Conservation (phyloP, 148 eudicot species). For the Persicaria tinctoria region DNA sequence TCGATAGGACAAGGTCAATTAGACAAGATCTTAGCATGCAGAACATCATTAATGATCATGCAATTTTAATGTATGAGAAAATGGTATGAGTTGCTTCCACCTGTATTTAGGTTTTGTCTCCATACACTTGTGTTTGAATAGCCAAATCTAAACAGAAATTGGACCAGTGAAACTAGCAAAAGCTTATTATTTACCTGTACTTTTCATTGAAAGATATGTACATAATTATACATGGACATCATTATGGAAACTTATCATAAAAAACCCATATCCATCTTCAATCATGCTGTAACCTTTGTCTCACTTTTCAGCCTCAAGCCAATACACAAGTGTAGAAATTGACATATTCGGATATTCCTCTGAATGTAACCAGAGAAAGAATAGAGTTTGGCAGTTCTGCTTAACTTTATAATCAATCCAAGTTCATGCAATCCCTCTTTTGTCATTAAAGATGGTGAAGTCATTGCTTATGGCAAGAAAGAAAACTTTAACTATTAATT, state of each 20-base stretch:
- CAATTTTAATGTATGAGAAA: slow-evolving; percentile 68
- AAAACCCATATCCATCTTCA: no score
- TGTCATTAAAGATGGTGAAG: neutral
- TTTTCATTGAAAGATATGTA: neutral
- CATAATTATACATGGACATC: neutral
- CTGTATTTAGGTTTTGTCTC: neutral
- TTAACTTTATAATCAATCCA: neutral
- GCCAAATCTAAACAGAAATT: neutral
- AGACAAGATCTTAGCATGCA: slow-evolving; percentile 98
- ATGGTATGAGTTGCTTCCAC: slow-evolving; percentile 42
- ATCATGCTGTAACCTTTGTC: no score
- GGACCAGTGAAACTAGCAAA: neutral
- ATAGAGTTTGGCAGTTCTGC: neutral
- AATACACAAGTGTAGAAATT: no score
- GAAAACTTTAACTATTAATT: neutral
- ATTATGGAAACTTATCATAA: no score
- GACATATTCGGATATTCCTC: no score
- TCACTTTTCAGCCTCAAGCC: no score
- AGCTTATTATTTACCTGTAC: neutral
- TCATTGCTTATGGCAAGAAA: neutral
- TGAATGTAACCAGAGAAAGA: neutral
- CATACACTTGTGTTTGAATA: neutral
- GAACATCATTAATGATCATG: slow-evolving; percentile 40
- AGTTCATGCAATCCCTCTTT: neutral
- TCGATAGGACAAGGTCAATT: slow-evolving; percentile 89